Evolutionary conservation across 257 asterid genomes (phyloP), one percentile per base, ranked within the genome.

Genomic region (Salvia miltiorrhiza): DNA sequence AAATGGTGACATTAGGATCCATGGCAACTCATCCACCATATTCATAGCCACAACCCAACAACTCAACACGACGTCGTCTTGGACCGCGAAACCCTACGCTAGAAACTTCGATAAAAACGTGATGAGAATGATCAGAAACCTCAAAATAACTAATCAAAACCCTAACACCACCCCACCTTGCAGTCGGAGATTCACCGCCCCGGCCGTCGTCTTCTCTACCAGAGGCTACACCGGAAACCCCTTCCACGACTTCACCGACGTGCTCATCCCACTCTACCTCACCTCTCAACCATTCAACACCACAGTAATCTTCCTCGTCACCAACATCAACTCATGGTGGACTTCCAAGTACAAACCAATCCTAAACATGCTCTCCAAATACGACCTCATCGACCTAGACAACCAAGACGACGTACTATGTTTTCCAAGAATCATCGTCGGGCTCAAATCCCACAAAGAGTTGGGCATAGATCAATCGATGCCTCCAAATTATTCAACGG

Each of bases 191-290:
- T 69, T 72, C 63, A 63, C 19, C 11, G 14, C 59, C 24, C 90
- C 88, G 0, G 90, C 92, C 2, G 7, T 85, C 68, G 53, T 85
- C 5, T 85, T 89, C 83, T 82, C 95, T 19, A 62, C 63, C 6
- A 81, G 80, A 26, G 88, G 92, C 14, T 77, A 83, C 70, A 50
- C 84, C 39, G 84, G 75, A 10, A 87, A 89, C 82, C 77, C 23
- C 21, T 89, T 77, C 83, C 96, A 89, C 68, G 90, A 72, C 54
- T 85, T 87, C 76, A 40, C 83, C 56, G 95, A 89, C 63, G 73
- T 87, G 12, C 49, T 89, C 60, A 58, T 83, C 26, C 94, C 92
- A 1, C 76, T 87, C 20, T 85, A 70, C 71, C 26, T 70, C 8
- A 87, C 95, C 0, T 73, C 89, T 9, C 75, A 47, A 0, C 70